phyloP scores from a whole-genome alignment of 495 filamentous ascomycete genomes.

The Hypoxylon cercidicola region DNA sequence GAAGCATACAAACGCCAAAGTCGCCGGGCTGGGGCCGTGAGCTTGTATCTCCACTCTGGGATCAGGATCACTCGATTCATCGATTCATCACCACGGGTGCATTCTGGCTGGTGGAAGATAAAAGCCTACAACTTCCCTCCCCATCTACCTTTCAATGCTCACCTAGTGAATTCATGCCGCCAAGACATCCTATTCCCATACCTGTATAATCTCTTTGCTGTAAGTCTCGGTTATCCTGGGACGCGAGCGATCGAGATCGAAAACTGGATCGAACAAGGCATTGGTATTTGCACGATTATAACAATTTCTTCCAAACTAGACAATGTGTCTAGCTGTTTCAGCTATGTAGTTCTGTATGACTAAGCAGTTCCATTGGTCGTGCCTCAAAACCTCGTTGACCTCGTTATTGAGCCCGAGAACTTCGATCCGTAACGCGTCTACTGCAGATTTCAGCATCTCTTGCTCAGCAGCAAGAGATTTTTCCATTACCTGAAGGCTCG shows the following conservation, averaged over 20 bases:
- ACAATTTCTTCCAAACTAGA: background rate
- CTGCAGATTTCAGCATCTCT: slow-evolving; percentile 13
- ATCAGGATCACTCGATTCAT: slow-evolving; percentile 1
- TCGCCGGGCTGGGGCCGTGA: slow-evolving; percentile 3
- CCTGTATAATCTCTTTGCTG: too few species aligned
- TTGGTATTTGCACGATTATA: background rate
- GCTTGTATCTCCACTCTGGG: slow-evolving; percentile 19
- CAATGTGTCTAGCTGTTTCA: slow-evolving; percentile 8
- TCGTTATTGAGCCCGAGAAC: slow-evolving; percentile 27
- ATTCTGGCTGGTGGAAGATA: slow-evolving; percentile 3
- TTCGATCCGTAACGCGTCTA: slow-evolving; percentile 15
- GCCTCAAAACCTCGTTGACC: slow-evolving; percentile 25
- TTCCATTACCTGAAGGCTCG: slow-evolving; percentile 12
- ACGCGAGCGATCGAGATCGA: slow-evolving; percentile 5
- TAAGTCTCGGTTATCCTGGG: too few species aligned
- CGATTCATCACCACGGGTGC: slow-evolving; percentile 2
- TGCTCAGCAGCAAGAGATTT: background rate
- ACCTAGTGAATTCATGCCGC: too few species aligned
- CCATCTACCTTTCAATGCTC: too few species aligned
- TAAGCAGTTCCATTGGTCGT: slow-evolving; percentile 26
- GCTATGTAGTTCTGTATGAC: slow-evolving; percentile 22
- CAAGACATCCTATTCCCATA: too few species aligned
- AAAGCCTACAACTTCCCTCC: background rate
- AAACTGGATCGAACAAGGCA: background rate
- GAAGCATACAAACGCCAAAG: slow-evolving; percentile 33